Evolutionary conservation across 2,329 filamentous ascomycete genomes (phyloP).

Genomic region (Talaromyces islandicus): DNA sequence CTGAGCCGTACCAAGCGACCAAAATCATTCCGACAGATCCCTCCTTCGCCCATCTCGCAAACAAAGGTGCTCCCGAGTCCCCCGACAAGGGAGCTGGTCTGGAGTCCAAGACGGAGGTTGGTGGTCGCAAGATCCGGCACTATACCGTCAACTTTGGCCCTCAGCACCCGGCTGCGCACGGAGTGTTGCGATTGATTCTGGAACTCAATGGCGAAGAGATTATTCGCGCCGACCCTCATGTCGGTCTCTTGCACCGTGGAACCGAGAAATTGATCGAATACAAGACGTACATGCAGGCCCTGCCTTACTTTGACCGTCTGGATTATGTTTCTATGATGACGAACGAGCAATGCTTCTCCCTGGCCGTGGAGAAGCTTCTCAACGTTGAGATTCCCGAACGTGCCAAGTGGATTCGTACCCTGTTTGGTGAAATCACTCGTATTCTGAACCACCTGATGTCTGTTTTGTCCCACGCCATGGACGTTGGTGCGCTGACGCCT

Average conservation of each 20-base stretch:
- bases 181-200: slow-evolving; percentile 93
- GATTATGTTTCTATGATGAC: slow-evolving; percentile 99
- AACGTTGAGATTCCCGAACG: slow-evolving; percentile 94
- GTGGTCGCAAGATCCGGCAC: slow-evolving; percentile 82
- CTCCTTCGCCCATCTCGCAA: slow-evolving; percentile 43
- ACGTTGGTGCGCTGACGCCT: slow-evolving; percentile 93
- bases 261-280: slow-evolving; percentile 99
- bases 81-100: slow-evolving; percentile 40
- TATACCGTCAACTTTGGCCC: slow-evolving; percentile 99
- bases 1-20: slow-evolving; percentile 44
- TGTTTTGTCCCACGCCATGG: slow-evolving; percentile 94
- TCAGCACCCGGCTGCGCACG: slow-evolving; percentile 97
- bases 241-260: slow-evolving; percentile 89
- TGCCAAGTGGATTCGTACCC: slow-evolving; percentile 91
- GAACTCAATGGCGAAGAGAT: slow-evolving; percentile 98
- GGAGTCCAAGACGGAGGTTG: slow-evolving; percentile 39
- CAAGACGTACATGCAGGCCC: slow-evolving; percentile 96
- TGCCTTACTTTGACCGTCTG: slow-evolving; percentile 97
- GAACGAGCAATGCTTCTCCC: slow-evolving; percentile 94
- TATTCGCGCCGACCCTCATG: slow-evolving; percentile 90
- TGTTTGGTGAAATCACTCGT: slow-evolving; percentile 94
- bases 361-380: slow-evolving; percentile 95
- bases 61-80: slow-evolving; percentile 34
- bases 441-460: slow-evolving; percentile 98
- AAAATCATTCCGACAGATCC: slow-evolving; percentile 54